These are phyloP conservation scores for Tetrapisispora iriomotensis DNA, from an alignment of 805 yeast species.

Conservation along the genomic window DNA sequence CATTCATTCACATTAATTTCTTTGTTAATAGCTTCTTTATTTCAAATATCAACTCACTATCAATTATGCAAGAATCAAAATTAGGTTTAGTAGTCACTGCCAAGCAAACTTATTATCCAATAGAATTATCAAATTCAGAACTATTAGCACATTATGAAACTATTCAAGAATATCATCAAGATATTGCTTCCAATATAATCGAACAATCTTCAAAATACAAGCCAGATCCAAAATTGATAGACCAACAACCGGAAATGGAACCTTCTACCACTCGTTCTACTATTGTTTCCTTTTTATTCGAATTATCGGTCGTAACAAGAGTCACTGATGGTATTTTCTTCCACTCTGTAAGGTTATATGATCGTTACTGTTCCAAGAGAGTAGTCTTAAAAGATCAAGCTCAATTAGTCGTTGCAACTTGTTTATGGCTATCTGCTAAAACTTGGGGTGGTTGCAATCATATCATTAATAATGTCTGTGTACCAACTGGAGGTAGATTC, in stretches of 20 bases:
- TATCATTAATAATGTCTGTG: conserved; percentile 39
- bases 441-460: conserved; percentile 63
- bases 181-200: conserved; percentile 33
- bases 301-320: conserved; percentile 53
- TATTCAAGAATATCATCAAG: conserved; percentile 42
- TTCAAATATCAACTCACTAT: background rate
- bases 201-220: conserved; percentile 30
- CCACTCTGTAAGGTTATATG: conserved; percentile 66
- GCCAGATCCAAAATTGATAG: conserved; percentile 56
- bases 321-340: conserved; percentile 56
- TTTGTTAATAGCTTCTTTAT: background rate
- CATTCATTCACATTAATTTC: background rate
- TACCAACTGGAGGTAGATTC: conserved; percentile 48
- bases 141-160: conserved; percentile 35
- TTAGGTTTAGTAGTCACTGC: conserved; percentile 31
- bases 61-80: conserved; percentile 5
- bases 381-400: conserved; percentile 76
- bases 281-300: conserved; percentile 69
- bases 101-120: conserved; percentile 41
- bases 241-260: conserved; percentile 78
- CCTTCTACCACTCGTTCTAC: conserved; percentile 58
- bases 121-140: conserved; percentile 39
- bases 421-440: conserved; percentile 86
- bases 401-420: conserved; percentile 81
- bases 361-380: conserved; percentile 81